Evolutionary conservation across 164 flowering plant species (phyloP), one percentile per base, ranked within the genome.

Genomic region (Macadamia tetraphylla): DNA sequence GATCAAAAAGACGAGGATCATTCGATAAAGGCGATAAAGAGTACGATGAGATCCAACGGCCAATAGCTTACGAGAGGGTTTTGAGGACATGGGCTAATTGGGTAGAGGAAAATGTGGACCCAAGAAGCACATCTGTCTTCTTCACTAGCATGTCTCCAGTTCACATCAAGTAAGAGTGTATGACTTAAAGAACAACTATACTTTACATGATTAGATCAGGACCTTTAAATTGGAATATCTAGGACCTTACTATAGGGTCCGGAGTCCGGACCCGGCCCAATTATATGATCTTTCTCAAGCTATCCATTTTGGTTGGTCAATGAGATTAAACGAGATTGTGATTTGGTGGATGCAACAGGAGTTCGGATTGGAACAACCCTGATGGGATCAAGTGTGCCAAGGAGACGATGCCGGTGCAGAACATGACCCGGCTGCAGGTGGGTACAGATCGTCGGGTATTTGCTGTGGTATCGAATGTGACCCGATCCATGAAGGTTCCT

Each of bases 61-160:
- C 94, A 0, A 55, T 74, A n/a, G 99, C 89, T 0, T 95, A 95
- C 44, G 73, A 53, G 8, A 84, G 90, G 73, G 97, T 92, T 42
- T 42, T 95, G 80, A 88, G 66, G 71, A 95, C 99, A 42, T 95
- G 96, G 99, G 72, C 93, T 2, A 82, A 86, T 1, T 95, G 99
- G 99, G 94, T 92, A 0, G 88, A 95, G 3, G 55, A 83, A 63
- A 87, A 92, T 70, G 67, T 95, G 6, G 82, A 95, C 73, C 87
- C 97, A 0, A 81, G 87, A 46, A 82, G 79, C 0, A 92, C 99
- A 29, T 70, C 77, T 0, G 91, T 92, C 56, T 95, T 95, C 87
- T 95, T 95, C 84, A 82, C 60, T 73, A 87, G 97, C 88, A 85
- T 85, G 93, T 91, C 98, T 68, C 98, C 99, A 71, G 84, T 91